Evolutionary conservation across 305 asterid genomes (phyloP).

Genomic region (Stenogyne calaminthoides): DNA sequence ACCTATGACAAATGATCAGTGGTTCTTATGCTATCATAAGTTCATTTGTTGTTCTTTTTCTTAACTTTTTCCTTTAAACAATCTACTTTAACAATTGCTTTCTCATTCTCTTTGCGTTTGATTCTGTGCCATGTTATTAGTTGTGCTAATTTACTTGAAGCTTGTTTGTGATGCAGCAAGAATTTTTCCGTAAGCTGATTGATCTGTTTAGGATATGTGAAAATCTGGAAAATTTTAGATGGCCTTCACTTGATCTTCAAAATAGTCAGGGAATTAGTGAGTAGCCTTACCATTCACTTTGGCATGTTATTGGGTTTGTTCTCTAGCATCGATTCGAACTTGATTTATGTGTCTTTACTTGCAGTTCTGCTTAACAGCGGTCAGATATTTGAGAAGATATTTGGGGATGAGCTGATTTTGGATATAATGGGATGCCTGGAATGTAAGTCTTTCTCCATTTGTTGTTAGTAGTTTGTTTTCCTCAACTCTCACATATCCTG

Average conservation of each 20-base stretch:
- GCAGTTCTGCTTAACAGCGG: slow-evolving; percentile 90
- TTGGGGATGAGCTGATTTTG: slow-evolving; percentile 90
- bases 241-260: slow-evolving; percentile 85
- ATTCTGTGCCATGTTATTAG: too few species aligned
- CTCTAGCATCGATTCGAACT: slow-evolving; percentile 16
- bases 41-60: neutral
- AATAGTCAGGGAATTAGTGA: slow-evolving; percentile 86
- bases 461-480: neutral
- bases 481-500: neutral
- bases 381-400: slow-evolving; percentile 88
- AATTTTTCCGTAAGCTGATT: slow-evolving; percentile 77
- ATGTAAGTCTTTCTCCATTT: slow-evolving; percentile 55
- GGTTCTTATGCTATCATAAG: neutral
- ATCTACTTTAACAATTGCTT: neutral
- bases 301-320: slow-evolving; percentile 21
- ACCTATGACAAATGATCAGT: neutral
- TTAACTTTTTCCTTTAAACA: neutral
- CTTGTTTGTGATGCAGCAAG: slow-evolving; percentile 64
- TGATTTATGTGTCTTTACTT: slow-evolving; percentile 31
- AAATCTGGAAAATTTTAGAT: slow-evolving; percentile 77
- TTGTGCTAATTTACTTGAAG: slow-evolving; percentile 33
- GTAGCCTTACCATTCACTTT: slow-evolving; percentile 37
- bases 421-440: slow-evolving; percentile 97
- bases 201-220: slow-evolving; percentile 79
- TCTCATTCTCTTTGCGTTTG: slow-evolving; percentile 21